A percentile compares a stretch with the other conserved stretches of the same genome.
Conservation (phyloP, 108 stramenopile species). For the Conticribra weissflogii region DNA sequence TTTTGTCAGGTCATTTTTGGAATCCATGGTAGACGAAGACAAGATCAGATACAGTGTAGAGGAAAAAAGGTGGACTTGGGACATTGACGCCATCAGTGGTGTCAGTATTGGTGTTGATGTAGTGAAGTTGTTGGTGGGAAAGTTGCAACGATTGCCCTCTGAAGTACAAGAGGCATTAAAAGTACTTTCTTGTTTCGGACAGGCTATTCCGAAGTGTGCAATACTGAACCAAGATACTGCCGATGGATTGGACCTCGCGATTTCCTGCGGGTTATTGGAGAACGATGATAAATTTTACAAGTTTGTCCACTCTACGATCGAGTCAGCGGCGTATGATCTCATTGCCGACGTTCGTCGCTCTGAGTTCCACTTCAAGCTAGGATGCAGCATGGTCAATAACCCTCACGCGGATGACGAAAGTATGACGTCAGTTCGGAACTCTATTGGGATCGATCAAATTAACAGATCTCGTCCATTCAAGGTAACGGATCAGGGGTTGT, state of each 20-base stretch:
- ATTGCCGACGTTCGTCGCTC: background rate
- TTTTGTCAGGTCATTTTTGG: constrained; percentile 1
- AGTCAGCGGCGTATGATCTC: background rate
- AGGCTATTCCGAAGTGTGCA: background rate
- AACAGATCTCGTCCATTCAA: background rate
- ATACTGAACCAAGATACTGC: background rate
- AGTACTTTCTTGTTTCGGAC: constrained; percentile 7
- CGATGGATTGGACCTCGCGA: background rate
- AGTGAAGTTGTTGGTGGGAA: constrained; percentile 1
- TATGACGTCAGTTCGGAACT: background rate
- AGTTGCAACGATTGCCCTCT: constrained; percentile 2
- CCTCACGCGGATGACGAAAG: background rate
- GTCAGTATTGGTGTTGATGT: constrained; percentile 3
- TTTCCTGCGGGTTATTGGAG: background rate
- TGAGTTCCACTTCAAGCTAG: background rate
- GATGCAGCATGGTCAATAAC: background rate
- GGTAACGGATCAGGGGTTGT: background rate
- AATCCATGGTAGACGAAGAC: constrained; percentile 2
- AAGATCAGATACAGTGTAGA: constrained; percentile 1
- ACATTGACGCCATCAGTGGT: background rate
- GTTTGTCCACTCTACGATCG: background rate
- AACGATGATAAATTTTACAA: background rate
- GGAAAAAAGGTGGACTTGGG: constrained; percentile 10
- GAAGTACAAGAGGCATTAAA: constrained; percentile 7
- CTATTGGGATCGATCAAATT: constrained; percentile 2